phyloP scores from a whole-genome alignment of 192 early-diverging fungal genomes.

The Gamsiella multidivaricata region DNA sequence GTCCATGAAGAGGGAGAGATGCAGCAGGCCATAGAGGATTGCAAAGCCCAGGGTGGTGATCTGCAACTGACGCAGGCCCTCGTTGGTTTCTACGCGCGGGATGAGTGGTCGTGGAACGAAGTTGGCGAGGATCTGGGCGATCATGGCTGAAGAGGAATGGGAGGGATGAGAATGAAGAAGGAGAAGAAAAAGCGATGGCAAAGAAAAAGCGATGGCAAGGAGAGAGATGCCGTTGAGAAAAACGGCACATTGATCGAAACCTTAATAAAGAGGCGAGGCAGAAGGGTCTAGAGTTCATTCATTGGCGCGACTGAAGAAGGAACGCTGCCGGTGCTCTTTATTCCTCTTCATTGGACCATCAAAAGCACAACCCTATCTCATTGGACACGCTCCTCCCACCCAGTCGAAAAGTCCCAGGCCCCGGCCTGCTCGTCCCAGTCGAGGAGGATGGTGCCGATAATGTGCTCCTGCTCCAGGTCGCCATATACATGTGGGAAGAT shows the following conservation, averaged over 20 bases:
- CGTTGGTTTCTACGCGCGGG: background rate
- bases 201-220: background rate
- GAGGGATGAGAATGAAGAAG: background rate
- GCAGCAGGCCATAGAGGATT: slow-evolving; percentile 15
- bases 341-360: background rate
- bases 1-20: slow-evolving; percentile 25
- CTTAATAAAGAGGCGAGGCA: too few species aligned
- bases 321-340: background rate
- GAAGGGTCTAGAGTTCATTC: too few species aligned
- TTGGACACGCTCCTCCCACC: slow-evolving; percentile 48
- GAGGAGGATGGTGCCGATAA: slow-evolving; percentile 20
- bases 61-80: slow-evolving; percentile 30
- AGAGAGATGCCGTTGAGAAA: too few species aligned
- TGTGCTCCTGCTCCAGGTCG: slow-evolving; percentile 24
- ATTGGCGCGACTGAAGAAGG: background rate
- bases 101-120: slow-evolving; percentile 1
- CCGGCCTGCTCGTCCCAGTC: slow-evolving; percentile 13
- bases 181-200: slow-evolving; percentile 5
- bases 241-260: too few species aligned
- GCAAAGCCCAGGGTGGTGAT: slow-evolving; percentile 2
- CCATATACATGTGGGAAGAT: slow-evolving; percentile 54
- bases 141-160: background rate
- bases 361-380: too few species aligned
- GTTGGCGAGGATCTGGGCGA: background rate
- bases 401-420: slow-evolving; percentile 37